Base-by-base conservation (phyloP, 139 green algal genomes). In the Chlorella sp. region DNA sequence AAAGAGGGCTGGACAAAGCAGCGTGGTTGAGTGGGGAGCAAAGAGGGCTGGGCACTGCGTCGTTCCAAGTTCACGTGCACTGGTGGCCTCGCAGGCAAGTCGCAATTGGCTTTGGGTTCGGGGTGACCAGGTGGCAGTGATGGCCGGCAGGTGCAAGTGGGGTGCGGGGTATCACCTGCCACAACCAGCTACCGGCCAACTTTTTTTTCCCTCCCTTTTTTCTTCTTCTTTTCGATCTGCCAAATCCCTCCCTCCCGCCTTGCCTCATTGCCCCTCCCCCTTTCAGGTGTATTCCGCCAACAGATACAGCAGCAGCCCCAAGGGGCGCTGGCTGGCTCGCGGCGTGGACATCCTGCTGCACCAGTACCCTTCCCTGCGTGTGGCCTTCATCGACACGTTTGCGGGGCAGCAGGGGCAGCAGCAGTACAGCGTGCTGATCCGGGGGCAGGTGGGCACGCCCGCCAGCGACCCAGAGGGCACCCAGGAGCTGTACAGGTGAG, bases 311-410 rank as follows among this genome's bases (percentile, higher is more conserved):
- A 69, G 39, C 37, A 78, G 80, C 40, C 84, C 91, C 68, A 88
- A 91, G 57, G 84, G 80, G 53, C 83, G 93, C 28, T 95, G 95
- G 93, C 85, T 96, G 57, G 92, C 93, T n/a, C 89, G 93, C 42
- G 90, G 91, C 85, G 84, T 95, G 3, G 92, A 97, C 40, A 86
- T 91, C 53, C 91, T 95, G 76, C 78, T 94, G 76, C 89, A 94
- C 79, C 91, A 93, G 75, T 94, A 96, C 91, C 91, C 93, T 30
- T 91, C 88, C 0, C 93, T 97, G 82, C 91, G 93, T 15, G 90
- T 96, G 19, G 93, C 94, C 0, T 96, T 94, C 91, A 92, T 96
- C 48, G 95, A 96, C 86, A 84, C 71, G 12, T 88, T 75, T 53
- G 22, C 53, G 21, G 48, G 71, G 5, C 53, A 40, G 11, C 57